phyloP scores from a whole-genome alignment of 2,329 filamentous ascomycete species.

The Geosmithia morbida region DNA sequence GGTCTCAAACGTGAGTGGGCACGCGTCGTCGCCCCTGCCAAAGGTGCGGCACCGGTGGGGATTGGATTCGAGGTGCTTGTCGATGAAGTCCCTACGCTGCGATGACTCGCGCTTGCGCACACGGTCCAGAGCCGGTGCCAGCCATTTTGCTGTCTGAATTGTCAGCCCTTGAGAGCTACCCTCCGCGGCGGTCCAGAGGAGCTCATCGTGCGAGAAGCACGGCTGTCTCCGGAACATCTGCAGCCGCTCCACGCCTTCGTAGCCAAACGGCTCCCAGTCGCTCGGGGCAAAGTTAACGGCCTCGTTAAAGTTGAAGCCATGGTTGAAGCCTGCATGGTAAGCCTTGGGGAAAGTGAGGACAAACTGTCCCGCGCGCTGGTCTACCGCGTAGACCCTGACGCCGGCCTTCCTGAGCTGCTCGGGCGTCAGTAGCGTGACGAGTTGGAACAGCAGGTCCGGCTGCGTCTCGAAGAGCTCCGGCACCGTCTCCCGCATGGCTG shows the following conservation, averaged over 20 bases:
- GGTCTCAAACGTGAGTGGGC: conserved; percentile 46
- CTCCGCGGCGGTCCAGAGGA: conserved; percentile 80
- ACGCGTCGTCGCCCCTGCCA: conserved; percentile 30
- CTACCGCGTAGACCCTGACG: conserved; percentile 85
- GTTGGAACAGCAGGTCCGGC: conserved; percentile 87
- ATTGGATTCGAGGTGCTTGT: conserved; percentile 42
- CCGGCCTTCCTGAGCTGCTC: conserved; percentile 88
- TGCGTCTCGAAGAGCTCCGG: conserved; percentile 95
- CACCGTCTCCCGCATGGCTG: conserved; percentile 87
- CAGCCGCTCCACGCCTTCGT: conserved; percentile 71
- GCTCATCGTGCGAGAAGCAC: conserved; percentile 93
- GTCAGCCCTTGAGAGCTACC: conserved; percentile 50
- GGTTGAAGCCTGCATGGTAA: conserved; percentile 96
- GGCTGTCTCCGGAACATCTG: conserved; percentile 82
- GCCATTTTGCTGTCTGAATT: conserved; percentile 90
- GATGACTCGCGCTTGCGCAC: conserved; percentile 60
- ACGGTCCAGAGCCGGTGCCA: conserved; percentile 71
- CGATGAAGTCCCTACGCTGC: conserved; percentile 54
- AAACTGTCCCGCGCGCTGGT: conserved; percentile 89
- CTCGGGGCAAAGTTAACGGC: conserved; percentile 93
- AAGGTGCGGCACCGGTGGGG: conserved; percentile 35
- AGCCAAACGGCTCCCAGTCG: conserved; percentile 91
- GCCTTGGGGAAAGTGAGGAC: conserved; percentile 95
- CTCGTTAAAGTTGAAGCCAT: conserved; percentile 98
- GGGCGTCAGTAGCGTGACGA: conserved; percentile 90